Percentiles rank a stretch among this genome's conserved stretches.
phyloP scores from a whole-genome alignment of 2,329 filamentous ascomycete species.

The Aspergillus bombycis region DNA sequence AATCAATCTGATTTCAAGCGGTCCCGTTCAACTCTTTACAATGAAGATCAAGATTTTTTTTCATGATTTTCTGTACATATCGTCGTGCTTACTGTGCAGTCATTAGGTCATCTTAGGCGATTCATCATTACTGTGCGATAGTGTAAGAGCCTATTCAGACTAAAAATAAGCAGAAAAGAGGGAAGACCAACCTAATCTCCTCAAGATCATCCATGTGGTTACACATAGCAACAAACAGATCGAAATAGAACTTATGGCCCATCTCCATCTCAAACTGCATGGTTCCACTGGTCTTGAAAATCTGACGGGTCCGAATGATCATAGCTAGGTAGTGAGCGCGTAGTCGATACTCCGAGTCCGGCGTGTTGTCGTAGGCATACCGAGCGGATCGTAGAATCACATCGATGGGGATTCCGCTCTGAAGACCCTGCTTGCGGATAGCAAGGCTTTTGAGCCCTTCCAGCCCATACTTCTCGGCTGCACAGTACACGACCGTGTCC shows the following conservation, averaged over 20 bases:
- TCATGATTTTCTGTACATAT: not conserved
- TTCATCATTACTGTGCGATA: not conserved
- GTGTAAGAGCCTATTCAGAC: not conserved
- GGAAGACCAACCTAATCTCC: constrained; percentile 70
- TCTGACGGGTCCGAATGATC: constrained; percentile 95
- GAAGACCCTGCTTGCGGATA: constrained; percentile 91
- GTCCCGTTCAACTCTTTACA: constrained; percentile 34
- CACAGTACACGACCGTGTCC: constrained; percentile 93
- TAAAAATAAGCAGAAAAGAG: constrained; percentile 9
- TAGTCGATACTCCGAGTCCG: constrained; percentile 86
- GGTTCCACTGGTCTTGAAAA: constrained; percentile 96
- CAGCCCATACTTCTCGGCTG: constrained; percentile 85
- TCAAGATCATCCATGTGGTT: constrained; percentile 97
- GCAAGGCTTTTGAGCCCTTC: constrained; percentile 90
- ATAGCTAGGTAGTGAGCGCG: constrained; percentile 96
- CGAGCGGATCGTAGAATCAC: constrained; percentile 90
- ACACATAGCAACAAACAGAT: constrained; percentile 97
- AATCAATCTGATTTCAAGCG: constrained; percentile 26
- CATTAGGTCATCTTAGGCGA: constrained; percentile 2
- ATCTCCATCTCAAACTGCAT: constrained; percentile 99
- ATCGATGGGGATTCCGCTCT: constrained; percentile 87
- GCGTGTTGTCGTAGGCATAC: constrained; percentile 94
- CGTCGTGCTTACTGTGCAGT: not conserved
- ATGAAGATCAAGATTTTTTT: not conserved
- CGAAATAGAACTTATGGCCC: constrained; percentile 94